phyloP scores from a whole-genome alignment of 1,284 basidiomycete species.

The Neonothopanus nambi region DNA sequence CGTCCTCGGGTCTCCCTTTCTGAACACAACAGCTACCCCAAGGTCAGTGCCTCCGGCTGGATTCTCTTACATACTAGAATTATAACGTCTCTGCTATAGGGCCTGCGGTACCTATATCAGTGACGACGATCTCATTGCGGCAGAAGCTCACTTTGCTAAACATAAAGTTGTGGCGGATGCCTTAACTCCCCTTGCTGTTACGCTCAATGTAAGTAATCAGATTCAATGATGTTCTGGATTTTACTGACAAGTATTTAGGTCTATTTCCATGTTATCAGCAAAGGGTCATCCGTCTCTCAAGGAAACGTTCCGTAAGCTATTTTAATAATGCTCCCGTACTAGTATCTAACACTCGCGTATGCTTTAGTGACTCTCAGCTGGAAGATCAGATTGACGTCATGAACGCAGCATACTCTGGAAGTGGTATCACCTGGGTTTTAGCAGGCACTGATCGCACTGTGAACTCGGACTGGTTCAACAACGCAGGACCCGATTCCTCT shows the following conservation, averaged over 20 bases:
- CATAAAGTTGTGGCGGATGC: constrained; percentile 36
- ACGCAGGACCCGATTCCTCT: constrained; percentile 33
- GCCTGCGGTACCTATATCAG: constrained; percentile 38
- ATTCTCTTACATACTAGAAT: not conserved
- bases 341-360: not conserved
- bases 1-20: constrained; percentile 18
- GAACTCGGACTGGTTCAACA: constrained; percentile 44
- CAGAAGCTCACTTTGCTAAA: constrained; percentile 44
- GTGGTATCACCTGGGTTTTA: constrained; percentile 40
- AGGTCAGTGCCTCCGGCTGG: not conserved
- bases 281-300: constrained; percentile 36
- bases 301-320: constrained; percentile 46
- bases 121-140: constrained; percentile 33
- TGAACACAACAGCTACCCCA: constrained; percentile 22
- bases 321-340: not conserved
- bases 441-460: constrained; percentile 37
- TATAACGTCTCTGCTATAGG: constrained; percentile 19
- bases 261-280: constrained; percentile 49
- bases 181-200: constrained; percentile 27
- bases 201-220: constrained; percentile 22
- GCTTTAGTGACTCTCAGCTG: constrained; percentile 34
- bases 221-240: no score
- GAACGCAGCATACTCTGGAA: constrained; percentile 39
- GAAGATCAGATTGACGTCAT: constrained; percentile 38
- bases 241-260: constrained; percentile 18